Base-by-base conservation (phyloP, 2,329 filamentous ascomycete species). In the Biscogniauxia sp. region DNA sequence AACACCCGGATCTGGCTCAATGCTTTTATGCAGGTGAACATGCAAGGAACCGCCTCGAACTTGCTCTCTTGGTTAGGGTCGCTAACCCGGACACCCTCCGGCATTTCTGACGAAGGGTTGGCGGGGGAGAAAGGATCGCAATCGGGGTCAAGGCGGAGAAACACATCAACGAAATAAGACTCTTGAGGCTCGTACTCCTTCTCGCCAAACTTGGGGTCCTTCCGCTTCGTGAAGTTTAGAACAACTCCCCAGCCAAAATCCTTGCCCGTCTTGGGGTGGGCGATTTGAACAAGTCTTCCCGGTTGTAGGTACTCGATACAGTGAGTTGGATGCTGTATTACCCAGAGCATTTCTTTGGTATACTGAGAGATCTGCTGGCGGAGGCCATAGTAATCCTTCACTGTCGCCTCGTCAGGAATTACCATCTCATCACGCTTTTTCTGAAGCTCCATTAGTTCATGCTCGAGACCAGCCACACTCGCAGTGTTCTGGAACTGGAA, bases 401-500 rank as follows among this genome's bases (percentile, higher is more conserved):
- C 90, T 0, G 88, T 92, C 4, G 85, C 82, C 77, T 99, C 95
- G 70, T 98, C 93, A 0, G 90, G 82, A 64, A 99, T 97, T 54
- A 84, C 80, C 77, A 94, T 87, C 53, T 82, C 83, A 56, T 90
- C 85, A 63, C 87, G 86, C 74, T 94, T 86, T 61, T 85, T 84
- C 74, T 97, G 93, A 32, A 97, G 78, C 53, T 90, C 84, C 72
- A 87, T 86, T 61, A 98, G 80, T 66, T 96, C 89, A 74, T 91
- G 92, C 76, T 99, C 95, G 20, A 98, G 77, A 13, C 83, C 82
- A 20, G 91, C 90, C 8, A 97, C 92, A 67, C 90, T 93, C 11
- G 94, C 91, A 1, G 92, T 92, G 70, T 96, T 98, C 75, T 99
- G 95, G 78, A 99, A 99, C 76, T 99, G 95, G 76, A 92, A 96